Conservation (phyloP, 768 basidiomycete genomes). For the Mycena rebaudengoi region DNA sequence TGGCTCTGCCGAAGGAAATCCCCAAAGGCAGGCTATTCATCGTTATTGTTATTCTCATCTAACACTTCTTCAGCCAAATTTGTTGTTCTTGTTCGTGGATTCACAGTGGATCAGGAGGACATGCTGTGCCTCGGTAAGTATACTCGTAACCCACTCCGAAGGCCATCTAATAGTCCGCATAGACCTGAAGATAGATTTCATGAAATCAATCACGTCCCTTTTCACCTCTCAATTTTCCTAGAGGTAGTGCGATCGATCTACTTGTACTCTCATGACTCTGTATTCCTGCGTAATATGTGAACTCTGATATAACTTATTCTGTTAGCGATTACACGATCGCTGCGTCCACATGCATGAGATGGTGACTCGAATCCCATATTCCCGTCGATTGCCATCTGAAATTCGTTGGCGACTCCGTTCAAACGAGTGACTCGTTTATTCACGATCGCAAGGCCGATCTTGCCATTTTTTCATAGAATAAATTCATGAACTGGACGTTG, state of each 20-base stretch:
- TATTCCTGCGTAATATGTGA: not conserved
- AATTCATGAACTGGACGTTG: too few species aligned
- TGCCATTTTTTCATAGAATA: too few species aligned
- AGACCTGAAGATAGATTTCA: constrained; percentile 81
- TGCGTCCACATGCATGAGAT: too few species aligned
- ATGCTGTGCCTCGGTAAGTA: constrained; percentile 72
- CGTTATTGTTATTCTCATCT: constrained; percentile 5
- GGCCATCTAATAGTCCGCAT: not conserved
- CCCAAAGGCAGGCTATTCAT: constrained; percentile 65
- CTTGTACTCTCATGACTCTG: too few species aligned
- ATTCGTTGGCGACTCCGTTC: not conserved
- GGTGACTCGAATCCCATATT: too few species aligned
- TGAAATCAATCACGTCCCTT: constrained; percentile 47
- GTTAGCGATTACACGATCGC: too few species aligned
- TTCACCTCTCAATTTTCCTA: constrained; percentile 36
- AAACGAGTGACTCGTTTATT: too few species aligned
- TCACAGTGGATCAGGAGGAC: constrained; percentile 74
- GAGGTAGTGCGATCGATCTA: too few species aligned
- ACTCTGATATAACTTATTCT: not conserved
- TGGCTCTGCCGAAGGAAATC: constrained; percentile 90
- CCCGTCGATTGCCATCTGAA: not conserved
- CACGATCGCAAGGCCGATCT: too few species aligned
- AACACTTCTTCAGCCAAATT: constrained; percentile 76
- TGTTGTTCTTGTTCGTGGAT: constrained; percentile 70
- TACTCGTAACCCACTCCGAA: not conserved